Evolutionary conservation across 176 grass and related monocot species (phyloP).

Genomic region (Rhipidocladum racemiflorum): DNA sequence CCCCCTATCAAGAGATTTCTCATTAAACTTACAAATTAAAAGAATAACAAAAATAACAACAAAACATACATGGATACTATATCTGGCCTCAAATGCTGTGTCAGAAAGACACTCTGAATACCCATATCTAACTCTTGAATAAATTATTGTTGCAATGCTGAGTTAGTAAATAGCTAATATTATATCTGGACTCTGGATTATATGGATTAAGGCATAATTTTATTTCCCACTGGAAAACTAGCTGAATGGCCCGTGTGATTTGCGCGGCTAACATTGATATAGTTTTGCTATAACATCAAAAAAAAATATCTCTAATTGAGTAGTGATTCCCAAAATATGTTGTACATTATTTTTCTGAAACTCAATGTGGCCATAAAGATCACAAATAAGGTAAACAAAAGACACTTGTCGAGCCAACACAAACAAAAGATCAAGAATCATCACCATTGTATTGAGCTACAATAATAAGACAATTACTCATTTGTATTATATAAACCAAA

Average conservation of each 20-base stretch:
- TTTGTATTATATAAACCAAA: background rate
- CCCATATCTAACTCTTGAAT: background rate
- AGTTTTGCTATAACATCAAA: background rate
- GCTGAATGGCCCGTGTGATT: background rate
- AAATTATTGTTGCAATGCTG: background rate
- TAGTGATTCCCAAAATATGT: background rate
- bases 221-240: background rate
- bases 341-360: background rate
- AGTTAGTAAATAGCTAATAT: background rate
- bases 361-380: background rate
- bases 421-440: constrained; percentile 9
- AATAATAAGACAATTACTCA: background rate
- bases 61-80: background rate
- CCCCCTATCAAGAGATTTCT: background rate
- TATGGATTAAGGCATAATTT: background rate
- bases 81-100: background rate
- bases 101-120: background rate
- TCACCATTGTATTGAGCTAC: background rate
- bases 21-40: background rate
- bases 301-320: no score
- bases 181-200: background rate
- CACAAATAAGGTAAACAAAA: background rate
- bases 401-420: background rate
- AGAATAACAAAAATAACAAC: background rate
- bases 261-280: background rate